Evolutionary conservation across 2,329 filamentous ascomycete species (phyloP), one percentile per base, ranked within the genome.

Genomic region (Ophiostoma sp.): DNA sequence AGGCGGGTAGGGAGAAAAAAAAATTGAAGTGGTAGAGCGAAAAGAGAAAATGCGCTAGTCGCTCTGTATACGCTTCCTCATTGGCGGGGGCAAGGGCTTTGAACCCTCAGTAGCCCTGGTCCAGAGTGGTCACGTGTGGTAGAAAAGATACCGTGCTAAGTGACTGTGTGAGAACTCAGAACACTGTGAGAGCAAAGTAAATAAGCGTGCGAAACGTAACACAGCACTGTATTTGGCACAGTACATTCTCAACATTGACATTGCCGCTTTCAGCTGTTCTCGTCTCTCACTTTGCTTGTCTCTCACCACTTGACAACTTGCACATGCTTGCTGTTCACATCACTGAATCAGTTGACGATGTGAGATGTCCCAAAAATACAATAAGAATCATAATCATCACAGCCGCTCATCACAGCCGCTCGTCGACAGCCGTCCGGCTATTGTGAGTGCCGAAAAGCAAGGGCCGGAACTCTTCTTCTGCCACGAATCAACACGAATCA

Each of bases 1-100:
- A 22, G 64, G 31, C 45, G 31, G 31, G 45, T 28, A 45, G 42
- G 22, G 22, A n/a, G 33, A 39, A 19, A 71, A 48, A 71, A 70
- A 71, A 71, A 63, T 39, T 61, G 50, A 71, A 71, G 63, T 71
- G 55, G 22, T 28, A 50, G 39, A 48, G 42, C 42, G 42, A 48
- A 48, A 48, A 48, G 42, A 17, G 15, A 57, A 63, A 63, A 31
- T 19, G 12, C 50, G 33, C 33, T 70, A 71, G 52, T 48, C 9
- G 25, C 39, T 48, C 3, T 19, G 48, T 8, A 42, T 12, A 25
- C 2, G 45, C 45, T 9, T 19, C 15, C 25, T 31, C 45, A 68
- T 73, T 59, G 61, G 61, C 39, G 57, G 72, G 69, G 69, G 48
- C 45, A 45, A 73, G 66, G 72, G 72, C 55, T 70, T 73, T 48